phyloP scores from a whole-genome alignment of 495 filamentous ascomycete genomes.

The Alectoria sarmentosa region DNA sequence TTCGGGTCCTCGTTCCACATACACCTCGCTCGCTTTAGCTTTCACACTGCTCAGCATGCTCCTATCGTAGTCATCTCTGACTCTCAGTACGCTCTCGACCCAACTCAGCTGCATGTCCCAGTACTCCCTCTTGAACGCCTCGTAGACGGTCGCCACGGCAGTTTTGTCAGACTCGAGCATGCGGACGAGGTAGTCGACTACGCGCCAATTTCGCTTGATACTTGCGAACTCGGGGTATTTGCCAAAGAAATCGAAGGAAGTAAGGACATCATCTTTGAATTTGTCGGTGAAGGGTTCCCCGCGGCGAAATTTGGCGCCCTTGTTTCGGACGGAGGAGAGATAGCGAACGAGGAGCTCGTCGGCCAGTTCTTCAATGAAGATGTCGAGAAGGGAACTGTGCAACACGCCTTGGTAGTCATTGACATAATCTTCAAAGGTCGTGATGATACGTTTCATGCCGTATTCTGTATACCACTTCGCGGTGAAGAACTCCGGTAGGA shows the following conservation, averaged over 20 bases:
- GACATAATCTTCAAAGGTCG: slow-evolving; percentile 92
- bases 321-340: slow-evolving; percentile 80
- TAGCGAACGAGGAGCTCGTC: slow-evolving; percentile 85
- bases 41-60: slow-evolving; percentile 82
- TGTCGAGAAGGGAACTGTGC: slow-evolving; percentile 78
- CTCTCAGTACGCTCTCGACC: slow-evolving; percentile 88
- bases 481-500: slow-evolving; percentile 87
- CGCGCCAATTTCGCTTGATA: slow-evolving; percentile 87
- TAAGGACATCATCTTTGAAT: slow-evolving; percentile 81
- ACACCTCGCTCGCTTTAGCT: slow-evolving; percentile 74
- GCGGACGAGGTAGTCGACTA: slow-evolving; percentile 70
- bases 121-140: slow-evolving; percentile 73
- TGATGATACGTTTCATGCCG: slow-evolving; percentile 80
- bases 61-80: slow-evolving; percentile 88
- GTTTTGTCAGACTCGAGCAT: slow-evolving; percentile 73
- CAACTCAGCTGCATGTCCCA: slow-evolving; percentile 94
- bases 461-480: slow-evolving; percentile 75
- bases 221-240: slow-evolving; percentile 51
- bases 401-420: slow-evolving; percentile 73
- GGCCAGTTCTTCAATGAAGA: slow-evolving; percentile 81
- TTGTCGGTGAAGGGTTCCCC: slow-evolving; percentile 78
- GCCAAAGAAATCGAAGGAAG: slow-evolving; percentile 65
- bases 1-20: slow-evolving; percentile 67
- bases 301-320: slow-evolving; percentile 80
- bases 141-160: slow-evolving; percentile 65